Evolutionary conservation across 768 basidiomycete species (phyloP), one percentile per base, ranked within the genome.

Genomic region (Boletus vermiculosoides): DNA sequence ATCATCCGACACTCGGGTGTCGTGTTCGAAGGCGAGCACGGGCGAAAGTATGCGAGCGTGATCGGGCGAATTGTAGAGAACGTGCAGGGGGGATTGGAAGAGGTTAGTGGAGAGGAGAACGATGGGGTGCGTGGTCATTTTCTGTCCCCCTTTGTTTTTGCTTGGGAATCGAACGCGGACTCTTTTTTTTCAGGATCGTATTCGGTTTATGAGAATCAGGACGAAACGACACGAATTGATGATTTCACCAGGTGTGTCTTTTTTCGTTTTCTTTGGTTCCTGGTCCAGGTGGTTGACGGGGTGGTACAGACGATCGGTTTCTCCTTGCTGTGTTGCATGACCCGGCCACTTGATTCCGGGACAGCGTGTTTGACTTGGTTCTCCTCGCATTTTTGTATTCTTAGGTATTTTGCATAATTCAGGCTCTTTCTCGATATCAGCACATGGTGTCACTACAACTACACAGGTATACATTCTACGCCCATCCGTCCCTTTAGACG

Each of bases 151-250:
- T 16, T 12, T n/a, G n/a, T n/a, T 7, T 7, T 7, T 49, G 15
- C 23, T 50, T 9, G 34, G 9, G 36, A 5, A 37, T 12, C 36
- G 2, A 23, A 30, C 34, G 13, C 5, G 11, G 23, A 8, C 9
- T 34, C 13, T 13, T 13, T 20, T 25, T 12, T 23, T 52, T 4
- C 62, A 95, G 92, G 94, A 95, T 68, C 88, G 92, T 25, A 79
- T 96, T 45, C 83, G 84, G 57, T 92, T 96, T 66, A 85, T 97
- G 83, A 78, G 94, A 56, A 93, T 96, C 74, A 83, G 94, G 48
- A 96, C 94, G 56, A 91, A 84, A 68, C 81, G 89, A 50, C 94
- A 97, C 70, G 94, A 96, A 67, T 77, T 97, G 55, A 90, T 97
- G 88, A 94, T 97, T 58, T 92, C 94, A 3, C 94, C 94, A 55